A percentile compares a stretch with the other conserved stretches of the same genome.
These are phyloP conservation scores for Senna siamea DNA, from an alignment of 306 rosid species.

Conservation along the genomic window DNA sequence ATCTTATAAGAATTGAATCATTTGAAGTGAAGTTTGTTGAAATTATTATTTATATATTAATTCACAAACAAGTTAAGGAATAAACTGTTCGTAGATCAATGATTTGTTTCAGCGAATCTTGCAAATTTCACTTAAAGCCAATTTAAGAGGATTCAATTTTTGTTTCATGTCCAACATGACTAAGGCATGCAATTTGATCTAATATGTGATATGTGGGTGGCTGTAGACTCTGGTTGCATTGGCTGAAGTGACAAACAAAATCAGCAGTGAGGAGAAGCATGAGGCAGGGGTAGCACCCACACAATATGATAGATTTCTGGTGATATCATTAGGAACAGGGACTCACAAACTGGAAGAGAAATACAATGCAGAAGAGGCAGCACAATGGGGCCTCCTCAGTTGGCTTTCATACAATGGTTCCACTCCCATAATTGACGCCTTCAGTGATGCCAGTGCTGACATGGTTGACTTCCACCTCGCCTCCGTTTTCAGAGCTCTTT, in stretches of 20 bases:
- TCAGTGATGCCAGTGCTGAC: slow-evolving; percentile 51
- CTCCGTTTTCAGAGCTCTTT: neutral
- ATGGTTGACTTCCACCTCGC: slow-evolving; percentile 59
- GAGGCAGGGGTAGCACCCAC: slow-evolving; percentile 31
- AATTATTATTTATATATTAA: no score
- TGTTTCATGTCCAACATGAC: no score
- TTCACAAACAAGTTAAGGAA: no score
- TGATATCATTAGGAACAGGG: slow-evolving; percentile 72
- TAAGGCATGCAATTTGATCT: no score
- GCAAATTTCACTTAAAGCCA: no score
- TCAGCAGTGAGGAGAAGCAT: neutral
- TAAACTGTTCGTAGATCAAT: no score
- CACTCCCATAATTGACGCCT: slow-evolving; percentile 54
- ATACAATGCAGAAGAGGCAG: slow-evolving; percentile 47
- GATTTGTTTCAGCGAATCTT: no score
- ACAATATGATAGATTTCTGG: slow-evolving; percentile 51
- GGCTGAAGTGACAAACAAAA: slow-evolving; percentile 48
- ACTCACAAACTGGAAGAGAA: slow-evolving; percentile 47
- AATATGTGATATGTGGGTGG: no score
- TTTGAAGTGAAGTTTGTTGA: no score
- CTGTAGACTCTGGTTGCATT: slow-evolving; percentile 61
- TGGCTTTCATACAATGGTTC: slow-evolving; percentile 56
- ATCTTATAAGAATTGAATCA: no score
- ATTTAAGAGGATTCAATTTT: no score
- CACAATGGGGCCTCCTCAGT: slow-evolving; percentile 57